A percentile compares a stretch with the other conserved stretches of the same genome.
These are phyloP conservation scores for Cladosporium austrohemisphaericum DNA, from an alignment of 2,329 filamentous ascomycete genomes.

Conservation along the genomic window DNA sequence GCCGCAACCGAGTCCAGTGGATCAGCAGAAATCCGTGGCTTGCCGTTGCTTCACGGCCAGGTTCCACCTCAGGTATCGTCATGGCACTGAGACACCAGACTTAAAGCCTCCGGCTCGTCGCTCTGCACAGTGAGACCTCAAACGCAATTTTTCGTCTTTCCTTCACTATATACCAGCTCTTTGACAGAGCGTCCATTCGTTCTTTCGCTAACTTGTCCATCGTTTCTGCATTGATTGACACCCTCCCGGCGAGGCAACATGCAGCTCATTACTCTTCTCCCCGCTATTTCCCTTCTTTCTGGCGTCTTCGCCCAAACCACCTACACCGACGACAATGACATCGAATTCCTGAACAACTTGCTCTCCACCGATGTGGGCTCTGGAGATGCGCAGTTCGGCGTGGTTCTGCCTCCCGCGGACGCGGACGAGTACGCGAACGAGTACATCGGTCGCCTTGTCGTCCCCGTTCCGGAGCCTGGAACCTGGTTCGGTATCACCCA, in stretches of 20 bases:
- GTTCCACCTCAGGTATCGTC: too few relatives aligned
- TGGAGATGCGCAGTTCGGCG: slow-evolving; percentile 52
- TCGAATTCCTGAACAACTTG: slow-evolving; percentile 52
- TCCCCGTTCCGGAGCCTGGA: slow-evolving; percentile 37
- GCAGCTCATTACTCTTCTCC: slow-evolving; percentile 23
- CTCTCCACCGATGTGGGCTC: slow-evolving; percentile 39
- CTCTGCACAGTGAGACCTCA: slow-evolving; percentile 14
- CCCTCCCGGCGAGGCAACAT: slow-evolving; percentile 22
- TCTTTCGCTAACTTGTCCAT: slow-evolving; percentile 9
- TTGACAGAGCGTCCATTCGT: slow-evolving; percentile 14
- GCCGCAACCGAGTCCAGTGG: slow-evolving; percentile 8
- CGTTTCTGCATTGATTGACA: slow-evolving; percentile 12
- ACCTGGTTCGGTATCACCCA: slow-evolving; percentile 60
- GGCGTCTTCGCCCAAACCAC: slow-evolving; percentile 25
- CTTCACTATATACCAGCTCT: slow-evolving; percentile 12
- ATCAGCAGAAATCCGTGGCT: slow-evolving; percentile 8
- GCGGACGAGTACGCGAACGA: slow-evolving; percentile 45
- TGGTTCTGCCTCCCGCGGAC: slow-evolving; percentile 49
- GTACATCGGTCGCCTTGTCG: slow-evolving; percentile 58
- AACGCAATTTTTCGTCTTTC: background rate
- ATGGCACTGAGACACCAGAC: slow-evolving; percentile 13
- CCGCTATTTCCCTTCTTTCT: slow-evolving; percentile 21
- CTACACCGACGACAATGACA: slow-evolving; percentile 44
- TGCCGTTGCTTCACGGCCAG: slow-evolving; percentile 15
- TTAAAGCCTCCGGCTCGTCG: slow-evolving; percentile 12